phyloP scores from a whole-genome alignment of 768 basidiomycete genomes.

The Phylloporus scabripes region DNA sequence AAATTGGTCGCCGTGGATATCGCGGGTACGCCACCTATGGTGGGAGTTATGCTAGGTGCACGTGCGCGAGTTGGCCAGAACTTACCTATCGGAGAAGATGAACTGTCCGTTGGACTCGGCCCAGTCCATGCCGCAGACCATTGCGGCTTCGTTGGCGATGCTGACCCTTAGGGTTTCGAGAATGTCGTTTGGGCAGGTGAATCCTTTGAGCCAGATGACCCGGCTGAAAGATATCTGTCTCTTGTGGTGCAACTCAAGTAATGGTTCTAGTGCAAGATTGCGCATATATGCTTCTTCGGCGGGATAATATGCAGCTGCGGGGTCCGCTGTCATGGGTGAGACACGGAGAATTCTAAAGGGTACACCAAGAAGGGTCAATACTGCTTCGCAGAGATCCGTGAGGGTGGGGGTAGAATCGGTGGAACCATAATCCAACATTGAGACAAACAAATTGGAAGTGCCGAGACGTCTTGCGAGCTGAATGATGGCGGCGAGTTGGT shows the following conservation, averaged over 20 bases:
- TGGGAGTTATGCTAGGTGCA: background rate
- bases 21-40: slow-evolving; percentile 89
- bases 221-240: slow-evolving; percentile 79
- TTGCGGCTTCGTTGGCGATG: slow-evolving; percentile 85
- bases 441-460: slow-evolving; percentile 87
- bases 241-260: slow-evolving; percentile 73
- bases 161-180: slow-evolving; percentile 92
- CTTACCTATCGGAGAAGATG: slow-evolving; percentile 94
- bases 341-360: slow-evolving; percentile 92
- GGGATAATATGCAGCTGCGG: slow-evolving; percentile 88
- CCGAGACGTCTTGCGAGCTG: slow-evolving; percentile 92
- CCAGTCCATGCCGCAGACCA: slow-evolving; percentile 99
- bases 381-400: slow-evolving; percentile 91
- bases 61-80: background rate
- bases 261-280: slow-evolving; percentile 87
- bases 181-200: slow-evolving; percentile 98
- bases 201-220: slow-evolving; percentile 97
- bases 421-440: slow-evolving; percentile 96
- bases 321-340: slow-evolving; percentile 87
- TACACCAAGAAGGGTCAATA: slow-evolving; percentile 87
- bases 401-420: slow-evolving; percentile 93
- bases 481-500: slow-evolving; percentile 96
- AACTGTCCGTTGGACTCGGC: slow-evolving; percentile 96
- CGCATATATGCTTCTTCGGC: slow-evolving; percentile 92
- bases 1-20: slow-evolving; percentile 98